phyloP scores from a whole-genome alignment of 2,329 filamentous ascomycete genomes.

The Penicillium brasilianum region DNA sequence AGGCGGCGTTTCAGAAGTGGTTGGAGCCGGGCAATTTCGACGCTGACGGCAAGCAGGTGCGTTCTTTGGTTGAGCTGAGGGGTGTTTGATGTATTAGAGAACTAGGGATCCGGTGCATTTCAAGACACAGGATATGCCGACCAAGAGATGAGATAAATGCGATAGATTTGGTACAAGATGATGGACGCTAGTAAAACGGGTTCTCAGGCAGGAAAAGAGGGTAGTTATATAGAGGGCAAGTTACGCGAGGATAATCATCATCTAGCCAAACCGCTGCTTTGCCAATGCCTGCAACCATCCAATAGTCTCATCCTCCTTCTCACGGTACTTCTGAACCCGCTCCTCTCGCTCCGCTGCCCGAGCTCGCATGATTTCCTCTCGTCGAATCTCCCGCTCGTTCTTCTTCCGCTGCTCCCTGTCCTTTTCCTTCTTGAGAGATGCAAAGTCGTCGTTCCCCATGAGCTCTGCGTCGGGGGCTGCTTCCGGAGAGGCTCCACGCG shows the following conservation, averaged over 20 bases:
- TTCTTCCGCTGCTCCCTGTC: slow-evolving; percentile 72
- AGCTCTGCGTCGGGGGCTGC: slow-evolving; percentile 76
- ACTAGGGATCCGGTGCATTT: not conserved
- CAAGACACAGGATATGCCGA: not conserved
- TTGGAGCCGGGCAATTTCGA: slow-evolving; percentile 25
- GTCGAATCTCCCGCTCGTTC: slow-evolving; percentile 79
- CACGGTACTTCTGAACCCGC: slow-evolving; percentile 68
- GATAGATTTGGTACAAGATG: not conserved
- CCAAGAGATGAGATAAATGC: not conserved
- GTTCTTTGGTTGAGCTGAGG: slow-evolving; percentile 16
- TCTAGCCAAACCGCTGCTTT: slow-evolving; percentile 73
- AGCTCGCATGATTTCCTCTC: slow-evolving; percentile 79
- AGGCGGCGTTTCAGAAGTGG: slow-evolving; percentile 23
- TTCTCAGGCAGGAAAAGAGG: not conserved
- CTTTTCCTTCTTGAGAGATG: slow-evolving; percentile 69
- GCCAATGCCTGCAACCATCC: slow-evolving; percentile 79
- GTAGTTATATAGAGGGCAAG: not conserved
- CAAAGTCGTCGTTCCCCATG: slow-evolving; percentile 67
- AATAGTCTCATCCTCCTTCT: slow-evolving; percentile 84
- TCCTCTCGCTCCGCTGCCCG: slow-evolving; percentile 80
- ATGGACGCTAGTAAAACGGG: not conserved
- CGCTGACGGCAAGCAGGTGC: slow-evolving; percentile 19
- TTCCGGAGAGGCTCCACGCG: slow-evolving; percentile 64
- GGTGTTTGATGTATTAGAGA: not conserved
- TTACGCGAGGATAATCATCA: not conserved